Evolutionary conservation across 352 stramenopile species (phyloP), one percentile per base, ranked within the genome.

Genomic region (Phytophthora aleatoria): DNA sequence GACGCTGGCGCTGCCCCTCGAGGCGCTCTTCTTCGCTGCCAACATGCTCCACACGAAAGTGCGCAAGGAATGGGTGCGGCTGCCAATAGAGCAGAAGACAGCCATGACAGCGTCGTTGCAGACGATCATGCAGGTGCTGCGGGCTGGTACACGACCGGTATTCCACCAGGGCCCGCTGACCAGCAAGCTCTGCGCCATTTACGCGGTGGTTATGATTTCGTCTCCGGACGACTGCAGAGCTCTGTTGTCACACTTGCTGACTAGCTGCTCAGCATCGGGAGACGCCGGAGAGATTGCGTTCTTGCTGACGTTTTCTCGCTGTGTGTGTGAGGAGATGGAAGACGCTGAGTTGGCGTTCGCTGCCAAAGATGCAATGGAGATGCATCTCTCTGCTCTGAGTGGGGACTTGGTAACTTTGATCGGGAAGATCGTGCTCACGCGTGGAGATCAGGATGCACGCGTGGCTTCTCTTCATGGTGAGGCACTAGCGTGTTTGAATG

Each of bases 11-110:
- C 44, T 89, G 45, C 67, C 78, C 27, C 64, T 69, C 4, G 78
- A 89, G 51, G 77, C 71, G 50, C 76, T 89, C n/a, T 92, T 89
- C 71, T 90, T 92, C 43, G 80, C 81, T 0, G 83, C 83, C 53
- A 92, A 89, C 53, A 89, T 92, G 79, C 45, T 92, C 16, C 83
- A 92, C 61, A 71, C 75, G 15, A 92, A 92, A 59, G 74, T 88
- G 36, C 81, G 81, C 13, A 85, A 82, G 61, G 79, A 90, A 49
- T 92, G 83, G 83, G 61, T 77, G 31, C 76, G 73, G 41, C 55
- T 89, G 27, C 42, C 78, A 5, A 48, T 51, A 35, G 72, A 76
- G 31, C 66, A 71, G 13, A 79, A 77, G 28, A 39, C 57, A 5
- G 73, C 58, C 42, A 71, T 89, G 58, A 71, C 61, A n/a, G 35